These are phyloP conservation scores for sweet orange (Citrus sinensis) DNA, from an alignment of 345 rosid genomes.

Conservation along the genomic window DVS_A1.0 CM039163.1:17461001-17461500, in stretches of 20 bases:
- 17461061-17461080: no score
- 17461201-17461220: neutral
- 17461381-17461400: conserved; percentile 34
- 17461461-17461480: conserved; percentile 9
- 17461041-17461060: no score
- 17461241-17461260: neutral
- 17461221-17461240: neutral
- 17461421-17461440: neutral
- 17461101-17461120: no score
- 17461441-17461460: conserved; percentile 30
- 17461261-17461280: neutral
- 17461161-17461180: neutral
- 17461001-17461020: no score
- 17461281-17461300: neutral
- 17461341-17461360: neutral
- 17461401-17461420: conserved; percentile 17
- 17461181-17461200: neutral
- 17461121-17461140: neutral
- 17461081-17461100: no score
- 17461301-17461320: neutral
- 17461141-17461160: neutral
- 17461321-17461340: neutral
- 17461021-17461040: no score
- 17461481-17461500: conserved; percentile 30
- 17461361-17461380: conserved; percentile 9